These are phyloP conservation scores for Candida ponderosae DNA, from an alignment of 805 yeast species.

Conservation along the genomic window DNA sequence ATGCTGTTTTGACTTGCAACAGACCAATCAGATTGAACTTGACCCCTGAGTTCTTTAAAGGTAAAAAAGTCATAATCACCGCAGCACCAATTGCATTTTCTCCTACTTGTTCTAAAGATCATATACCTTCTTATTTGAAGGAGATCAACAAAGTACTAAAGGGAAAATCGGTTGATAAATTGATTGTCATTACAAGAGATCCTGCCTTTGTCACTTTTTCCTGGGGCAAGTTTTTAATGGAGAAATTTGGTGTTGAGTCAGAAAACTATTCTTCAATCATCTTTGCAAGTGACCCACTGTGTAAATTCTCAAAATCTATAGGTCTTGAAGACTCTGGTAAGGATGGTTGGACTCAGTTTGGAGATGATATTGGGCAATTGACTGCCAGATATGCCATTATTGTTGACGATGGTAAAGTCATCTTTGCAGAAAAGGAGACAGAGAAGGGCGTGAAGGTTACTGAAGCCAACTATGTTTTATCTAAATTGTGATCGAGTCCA, in stretches of 20 bases:
- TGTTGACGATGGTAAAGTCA: constrained; percentile 49
- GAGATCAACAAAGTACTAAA: neutral
- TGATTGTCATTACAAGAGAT: constrained; percentile 58
- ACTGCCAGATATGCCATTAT: constrained; percentile 68
- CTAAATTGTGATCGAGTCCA: constrained; percentile 11
- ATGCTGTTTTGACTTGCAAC: constrained; percentile 16
- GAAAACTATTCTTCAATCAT: constrained; percentile 20
- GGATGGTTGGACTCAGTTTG: constrained; percentile 35
- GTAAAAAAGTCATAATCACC: constrained; percentile 47
- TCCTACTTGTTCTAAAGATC: constrained; percentile 68
- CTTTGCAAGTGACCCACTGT: constrained; percentile 63
- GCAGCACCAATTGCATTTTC: constrained; percentile 87
- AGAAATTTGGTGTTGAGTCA: constrained; percentile 21
- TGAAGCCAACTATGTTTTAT: constrained; percentile 20
- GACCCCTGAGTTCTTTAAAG: constrained; percentile 17
- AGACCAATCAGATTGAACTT: constrained; percentile 17
- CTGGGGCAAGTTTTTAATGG: constrained; percentile 44
- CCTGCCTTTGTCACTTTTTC: constrained; percentile 67
- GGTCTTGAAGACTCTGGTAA: constrained; percentile 26
- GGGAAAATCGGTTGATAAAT: constrained; percentile 32
- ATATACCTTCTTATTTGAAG: constrained; percentile 38
- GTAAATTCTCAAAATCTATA: constrained; percentile 46
- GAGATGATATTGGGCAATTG: constrained; percentile 48
- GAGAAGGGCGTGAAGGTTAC: constrained; percentile 18
- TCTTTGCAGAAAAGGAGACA: constrained; percentile 33